A percentile compares a stretch with the other conserved stretches of the same genome.
Evolutionary conservation across 345 rosid genomes (phyloP).

Genomic region (Linum usitatissimum): DNA sequence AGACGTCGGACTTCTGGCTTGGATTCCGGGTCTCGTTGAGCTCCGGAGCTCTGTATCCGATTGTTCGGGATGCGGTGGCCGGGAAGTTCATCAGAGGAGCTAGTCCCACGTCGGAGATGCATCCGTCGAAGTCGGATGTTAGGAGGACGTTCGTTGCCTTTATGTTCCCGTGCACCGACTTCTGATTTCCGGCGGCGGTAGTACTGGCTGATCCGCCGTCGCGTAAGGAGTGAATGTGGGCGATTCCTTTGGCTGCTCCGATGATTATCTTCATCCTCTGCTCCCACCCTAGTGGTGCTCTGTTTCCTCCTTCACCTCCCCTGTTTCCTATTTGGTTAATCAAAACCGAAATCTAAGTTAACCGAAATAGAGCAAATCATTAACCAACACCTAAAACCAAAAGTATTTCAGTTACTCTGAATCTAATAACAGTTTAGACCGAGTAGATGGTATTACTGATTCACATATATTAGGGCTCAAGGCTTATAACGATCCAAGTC

Average conservation of each 20-base stretch:
- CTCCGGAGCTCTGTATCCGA: not conserved
- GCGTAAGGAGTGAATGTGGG: not conserved
- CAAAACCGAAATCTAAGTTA: too few species aligned
- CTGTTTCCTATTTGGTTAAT: not conserved
- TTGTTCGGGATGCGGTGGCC: not conserved
- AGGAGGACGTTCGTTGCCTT: not conserved
- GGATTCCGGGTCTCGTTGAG: not conserved
- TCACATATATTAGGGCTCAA: too few species aligned
- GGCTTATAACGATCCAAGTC: too few species aligned
- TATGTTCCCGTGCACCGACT: slow-evolving; percentile 1
- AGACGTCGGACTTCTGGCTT: slow-evolving; percentile 2
- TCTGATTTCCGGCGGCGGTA: not conserved
- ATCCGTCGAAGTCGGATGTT: not conserved
- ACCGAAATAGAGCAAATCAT: too few species aligned
- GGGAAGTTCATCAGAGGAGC: slow-evolving; percentile 4
- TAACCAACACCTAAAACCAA: too few species aligned
- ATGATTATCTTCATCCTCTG: not conserved
- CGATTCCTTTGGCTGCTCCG: slow-evolving; percentile 1
- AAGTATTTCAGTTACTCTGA: too few species aligned
- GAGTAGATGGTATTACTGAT: too few species aligned
- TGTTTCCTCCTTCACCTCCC: not conserved
- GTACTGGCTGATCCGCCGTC: not conserved
- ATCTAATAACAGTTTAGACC: too few species aligned
- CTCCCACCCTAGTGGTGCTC: not conserved
- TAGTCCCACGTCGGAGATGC: slow-evolving; percentile 2